Evolutionary conservation across 257 asterid genomes (phyloP), one percentile per base, ranked within the genome.

Genomic region (Verbascum thapsus): DNA sequence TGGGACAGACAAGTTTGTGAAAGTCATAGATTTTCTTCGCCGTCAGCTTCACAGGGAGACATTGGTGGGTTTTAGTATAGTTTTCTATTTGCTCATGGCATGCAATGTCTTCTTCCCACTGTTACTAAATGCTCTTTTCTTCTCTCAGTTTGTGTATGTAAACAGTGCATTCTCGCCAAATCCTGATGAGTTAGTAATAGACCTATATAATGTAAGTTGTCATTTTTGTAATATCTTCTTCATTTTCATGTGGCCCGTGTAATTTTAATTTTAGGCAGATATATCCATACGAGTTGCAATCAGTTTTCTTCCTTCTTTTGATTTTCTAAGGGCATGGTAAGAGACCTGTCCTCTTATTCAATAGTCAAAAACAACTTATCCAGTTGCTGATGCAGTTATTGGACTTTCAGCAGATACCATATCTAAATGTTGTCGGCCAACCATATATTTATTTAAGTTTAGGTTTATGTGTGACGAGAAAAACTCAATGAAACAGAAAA

Each of bases 141-240:
- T 64, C 19, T 63, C 39, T 49, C 71, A 87, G 99, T 92, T 92
- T 85, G 99, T 92, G 52, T 90, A 94, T 67, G 94, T 90, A 64
- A 94, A 94, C 90, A 90, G 99, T 51, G 95, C 95, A 60, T 90
- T 94, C 81, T 90, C 96, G 7, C 99, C 99, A 30, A 87, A 85
- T 78, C 94, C 99, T 6, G 99, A 94, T 75, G 95, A 94, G 80
- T 65, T 85, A 81, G 80, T 94, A 20, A 61, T 57, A 15, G 99
- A 94, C 78, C 81, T 94, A 10, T 94, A 81, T 30, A 81, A 87
- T 51, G 99, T 90, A 71, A 82, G 97, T 78, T 57, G 62, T 40
- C 67, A 10, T 50, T 64, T 45, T 17, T 41, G 19, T 41, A 35
- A 30, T 39, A 42, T 59, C 39, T 58, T 63, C 35, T 53, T 63